Evolutionary conservation across 2,329 filamentous ascomycete species (phyloP).

Genomic region (Microcyclospora pomicola): DNA sequence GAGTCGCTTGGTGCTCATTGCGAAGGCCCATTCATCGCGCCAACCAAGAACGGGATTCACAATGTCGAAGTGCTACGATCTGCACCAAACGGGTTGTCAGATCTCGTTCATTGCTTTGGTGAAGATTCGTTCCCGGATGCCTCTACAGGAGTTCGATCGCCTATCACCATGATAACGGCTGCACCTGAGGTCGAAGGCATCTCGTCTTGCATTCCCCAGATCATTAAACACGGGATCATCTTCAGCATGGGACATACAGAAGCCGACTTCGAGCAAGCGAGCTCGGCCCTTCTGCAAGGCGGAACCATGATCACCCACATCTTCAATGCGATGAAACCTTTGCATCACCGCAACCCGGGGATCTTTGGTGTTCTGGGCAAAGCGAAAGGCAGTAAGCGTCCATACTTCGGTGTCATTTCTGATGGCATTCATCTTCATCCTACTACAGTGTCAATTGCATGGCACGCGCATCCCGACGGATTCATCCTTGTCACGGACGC

Average conservation of each 20-base stretch:
- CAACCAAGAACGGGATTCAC: slow-evolving; percentile 77
- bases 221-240: slow-evolving; percentile 53
- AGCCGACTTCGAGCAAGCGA: slow-evolving; percentile 71
- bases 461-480: slow-evolving; percentile 69
- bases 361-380: slow-evolving; percentile 75
- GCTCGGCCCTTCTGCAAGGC: slow-evolving; percentile 55
- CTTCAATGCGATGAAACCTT: slow-evolving; percentile 85
- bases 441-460: slow-evolving; percentile 78
- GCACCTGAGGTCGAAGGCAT: slow-evolving; percentile 63
- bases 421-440: slow-evolving; percentile 86
- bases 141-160: slow-evolving; percentile 20
- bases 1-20: slow-evolving; percentile 84
- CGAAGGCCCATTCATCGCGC: slow-evolving; percentile 78
- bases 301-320: slow-evolving; percentile 85
- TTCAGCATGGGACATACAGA: slow-evolving; percentile 79
- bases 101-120: slow-evolving; percentile 62
- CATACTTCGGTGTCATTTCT: slow-evolving; percentile 78
- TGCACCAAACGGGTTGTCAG: slow-evolving; percentile 45
- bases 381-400: slow-evolving; percentile 35
- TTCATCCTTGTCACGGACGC: slow-evolving; percentile 86
- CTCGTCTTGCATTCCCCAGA: slow-evolving; percentile 49
- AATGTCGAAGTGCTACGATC: slow-evolving; percentile 56
- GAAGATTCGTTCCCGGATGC: slow-evolving; percentile 44
- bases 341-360: slow-evolving; percentile 82
- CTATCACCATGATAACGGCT: slow-evolving; percentile 69